A percentile compares a stretch with the other conserved stretches of the same genome.
phyloP scores from a whole-genome alignment of 176 grass and related monocot genomes.

The Panicum miliaceum region DNA sequence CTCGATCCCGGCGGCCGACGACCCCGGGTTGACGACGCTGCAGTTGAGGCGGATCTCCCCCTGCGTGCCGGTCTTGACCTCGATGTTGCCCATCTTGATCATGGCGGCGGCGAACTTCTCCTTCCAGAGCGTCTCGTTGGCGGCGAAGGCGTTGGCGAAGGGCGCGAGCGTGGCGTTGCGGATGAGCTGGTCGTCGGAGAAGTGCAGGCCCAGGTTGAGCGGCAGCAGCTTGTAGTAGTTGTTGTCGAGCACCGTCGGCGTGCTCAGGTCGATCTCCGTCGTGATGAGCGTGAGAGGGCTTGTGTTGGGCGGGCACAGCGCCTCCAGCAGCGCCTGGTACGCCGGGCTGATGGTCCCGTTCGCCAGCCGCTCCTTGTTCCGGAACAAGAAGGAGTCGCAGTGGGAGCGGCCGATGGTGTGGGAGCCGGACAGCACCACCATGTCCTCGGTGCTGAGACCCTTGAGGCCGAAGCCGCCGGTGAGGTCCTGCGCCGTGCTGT shows the following conservation, averaged over 20 bases:
- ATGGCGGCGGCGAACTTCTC: slow-evolving; percentile 49
- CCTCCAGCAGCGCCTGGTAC: slow-evolving; percentile 62
- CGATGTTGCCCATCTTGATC: slow-evolving; percentile 63
- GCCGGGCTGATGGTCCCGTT: slow-evolving; percentile 53
- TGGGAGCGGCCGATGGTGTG: slow-evolving; percentile 84
- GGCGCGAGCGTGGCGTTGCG: slow-evolving; percentile 38
- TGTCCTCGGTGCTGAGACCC: slow-evolving; percentile 58
- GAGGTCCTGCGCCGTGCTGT: slow-evolving; percentile 38
- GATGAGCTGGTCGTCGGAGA: slow-evolving; percentile 63
- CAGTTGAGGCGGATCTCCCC: slow-evolving; percentile 58
- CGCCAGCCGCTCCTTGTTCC: slow-evolving; percentile 43
- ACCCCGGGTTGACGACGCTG: slow-evolving; percentile 41
- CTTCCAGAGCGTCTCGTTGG: slow-evolving; percentile 51
- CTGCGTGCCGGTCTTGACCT: slow-evolving; percentile 22
- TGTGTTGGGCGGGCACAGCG: slow-evolving; percentile 51
- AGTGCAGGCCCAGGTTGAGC: slow-evolving; percentile 58
- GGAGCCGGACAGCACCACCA: slow-evolving; percentile 74
- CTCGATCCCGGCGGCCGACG: not conserved
- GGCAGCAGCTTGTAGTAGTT: slow-evolving; percentile 67
- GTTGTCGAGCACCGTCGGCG: slow-evolving; percentile 70
- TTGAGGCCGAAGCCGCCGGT: not conserved
- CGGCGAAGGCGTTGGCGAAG: slow-evolving; percentile 22
- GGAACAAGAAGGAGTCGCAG: slow-evolving; percentile 55
- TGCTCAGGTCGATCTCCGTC: slow-evolving; percentile 60
- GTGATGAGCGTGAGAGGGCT: slow-evolving; percentile 35